Evolutionary conservation across 2,329 filamentous ascomycete genomes (phyloP).

Genomic region (Calonectria montana): DNA sequence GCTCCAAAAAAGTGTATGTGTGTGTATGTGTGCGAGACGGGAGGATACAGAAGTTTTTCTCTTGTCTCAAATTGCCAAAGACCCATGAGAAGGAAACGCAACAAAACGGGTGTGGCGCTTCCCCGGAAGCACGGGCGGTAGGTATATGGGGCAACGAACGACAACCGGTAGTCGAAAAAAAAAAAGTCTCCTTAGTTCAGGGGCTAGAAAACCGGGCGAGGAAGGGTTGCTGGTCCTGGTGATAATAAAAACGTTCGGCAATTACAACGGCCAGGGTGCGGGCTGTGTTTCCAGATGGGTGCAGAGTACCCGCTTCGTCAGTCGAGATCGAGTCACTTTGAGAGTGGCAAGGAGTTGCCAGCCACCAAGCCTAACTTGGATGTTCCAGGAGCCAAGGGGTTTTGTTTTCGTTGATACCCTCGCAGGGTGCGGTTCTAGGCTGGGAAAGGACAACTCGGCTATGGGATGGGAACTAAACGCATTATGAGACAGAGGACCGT

Average conservation of each 20-base stretch:
- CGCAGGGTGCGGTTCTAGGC: neutral
- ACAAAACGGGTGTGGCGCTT: neutral
- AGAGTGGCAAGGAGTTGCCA: neutral
- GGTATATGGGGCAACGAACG: constrained; percentile 8
- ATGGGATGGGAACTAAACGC: neutral
- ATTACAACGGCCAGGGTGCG: neutral
- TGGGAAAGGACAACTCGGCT: neutral
- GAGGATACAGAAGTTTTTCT: neutral
- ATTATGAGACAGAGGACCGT: neutral
- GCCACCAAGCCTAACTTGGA: neutral
- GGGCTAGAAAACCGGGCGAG: neutral
- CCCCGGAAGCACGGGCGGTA: constrained; percentile 2
- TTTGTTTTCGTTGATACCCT: neutral
- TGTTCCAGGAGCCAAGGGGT: neutral
- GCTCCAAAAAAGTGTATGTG: neutral
- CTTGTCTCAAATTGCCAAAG: neutral
- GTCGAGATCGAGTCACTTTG: neutral
- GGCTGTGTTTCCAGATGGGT: neutral
- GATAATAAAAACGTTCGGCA: neutral
- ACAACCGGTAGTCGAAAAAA: neutral
- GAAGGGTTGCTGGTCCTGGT: neutral
- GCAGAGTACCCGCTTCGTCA: neutral
- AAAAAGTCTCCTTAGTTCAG: neutral
- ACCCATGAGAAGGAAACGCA: neutral
- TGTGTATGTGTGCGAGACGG: too few species aligned